Base-by-base conservation (phyloP, 768 basidiomycete species). In the Fomitopsis pulvina region DNA sequence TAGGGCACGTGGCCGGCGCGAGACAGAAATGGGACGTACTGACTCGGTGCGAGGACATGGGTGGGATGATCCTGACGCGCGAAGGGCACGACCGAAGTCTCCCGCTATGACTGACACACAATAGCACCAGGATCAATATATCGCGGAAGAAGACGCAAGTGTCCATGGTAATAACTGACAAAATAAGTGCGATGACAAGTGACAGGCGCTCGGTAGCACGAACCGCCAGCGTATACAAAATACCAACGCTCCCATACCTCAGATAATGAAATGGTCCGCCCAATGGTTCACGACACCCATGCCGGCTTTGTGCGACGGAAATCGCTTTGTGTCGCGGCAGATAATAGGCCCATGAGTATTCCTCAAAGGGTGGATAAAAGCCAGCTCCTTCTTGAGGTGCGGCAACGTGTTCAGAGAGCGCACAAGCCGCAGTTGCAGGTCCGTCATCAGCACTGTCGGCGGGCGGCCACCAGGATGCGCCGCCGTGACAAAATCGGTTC, bases 331-430 rank as follows among this genome's bases (percentile, higher is more conserved):
- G 53, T 90, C 87, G 39, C 89, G 71, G 62, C 77, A 81, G 9
- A 92, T 70, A 54, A 92, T 84, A 50, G 78, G 70, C 4, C 75
- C 86, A 66, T 92, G 89, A 24, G 86, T 68, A 58, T 90, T 90
- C 32, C 66, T 60, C 21, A 81, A 72, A 1, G 67, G 66, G 18
- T 71, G 66, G 56, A 91, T 81, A 60, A 79, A 88, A 18, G 77
- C 85, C 18, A 77, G 63, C 56, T 86, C 77, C 66, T 91, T 92
- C 69, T 80, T 74, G 41, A 92, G 60, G 26, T 71, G 66, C 0
- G 87, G 85, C 10, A 92, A 74, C 38, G 68, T 70, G 63, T 91
- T 91, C 32, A 92, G 69, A 63, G 71, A 75, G 5, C 65, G 66
- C 4, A 77, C 77, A 28, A 85, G 80, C 50, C 67, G 70, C 14